Conservation (phyloP, 192 early-diverging fungal species). For the Backusella westeae region DNA sequence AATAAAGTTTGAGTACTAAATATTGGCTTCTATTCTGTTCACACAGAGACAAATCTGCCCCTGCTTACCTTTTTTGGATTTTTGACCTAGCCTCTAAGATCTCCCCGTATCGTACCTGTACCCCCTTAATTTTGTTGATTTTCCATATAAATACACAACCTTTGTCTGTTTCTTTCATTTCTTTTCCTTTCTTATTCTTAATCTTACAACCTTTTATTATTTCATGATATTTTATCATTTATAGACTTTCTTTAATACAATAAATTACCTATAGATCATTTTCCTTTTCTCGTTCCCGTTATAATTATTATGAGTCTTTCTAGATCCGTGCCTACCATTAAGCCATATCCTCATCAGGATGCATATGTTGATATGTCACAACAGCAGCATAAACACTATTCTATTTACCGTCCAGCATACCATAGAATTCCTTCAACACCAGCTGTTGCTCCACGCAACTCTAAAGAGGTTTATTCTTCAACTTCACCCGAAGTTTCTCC, state of each 20-base stretch:
- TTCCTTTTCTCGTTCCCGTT: not conserved
- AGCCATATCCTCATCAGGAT: conserved; percentile 21
- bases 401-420: conserved; percentile 14
- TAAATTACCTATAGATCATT: not conserved
- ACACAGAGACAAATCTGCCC: conserved; percentile 14
- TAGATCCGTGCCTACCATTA: conserved; percentile 13
- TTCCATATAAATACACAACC: not conserved
- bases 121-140: conserved; percentile 8
- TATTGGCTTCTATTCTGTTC: conserved; percentile 11
- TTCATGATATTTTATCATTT: not conserved
- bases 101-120: not conserved
- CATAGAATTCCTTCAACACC: conserved; percentile 5
- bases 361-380: not conserved
- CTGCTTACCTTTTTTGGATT: not conserved
- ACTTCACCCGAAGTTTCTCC: conserved; percentile 13
- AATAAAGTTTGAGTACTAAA: conserved; percentile 11
- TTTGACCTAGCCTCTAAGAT: not conserved
- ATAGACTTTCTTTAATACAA: not conserved
- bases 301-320: conserved; percentile 17
- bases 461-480: not conserved
- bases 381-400: not conserved
- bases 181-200: not conserved
- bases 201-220: not conserved
- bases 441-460: conserved; percentile 10
- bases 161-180: conserved; percentile 3